A percentile compares a stretch with the other conserved stretches of the same genome.
Evolutionary conservation across 2,329 filamentous ascomycete species (phyloP).

Genomic region (Mariannaea elegans): DNA sequence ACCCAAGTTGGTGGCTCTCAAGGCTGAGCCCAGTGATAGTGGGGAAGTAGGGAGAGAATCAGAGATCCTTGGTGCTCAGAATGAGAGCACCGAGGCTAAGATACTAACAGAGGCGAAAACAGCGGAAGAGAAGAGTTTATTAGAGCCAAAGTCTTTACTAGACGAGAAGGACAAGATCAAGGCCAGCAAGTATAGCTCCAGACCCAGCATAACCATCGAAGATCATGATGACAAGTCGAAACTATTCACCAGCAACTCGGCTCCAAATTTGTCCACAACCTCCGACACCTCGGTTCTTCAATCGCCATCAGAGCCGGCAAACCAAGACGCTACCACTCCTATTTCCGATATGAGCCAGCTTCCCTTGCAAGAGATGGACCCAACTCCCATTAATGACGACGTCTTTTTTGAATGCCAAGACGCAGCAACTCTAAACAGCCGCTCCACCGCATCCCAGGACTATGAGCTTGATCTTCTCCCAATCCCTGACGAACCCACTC

Average conservation of each 20-base stretch:
- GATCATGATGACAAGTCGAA: conserved; percentile 31
- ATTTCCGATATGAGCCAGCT: conserved; percentile 28
- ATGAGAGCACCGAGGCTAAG: background rate
- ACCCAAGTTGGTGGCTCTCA: conserved; percentile 26
- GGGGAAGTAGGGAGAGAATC: conserved; percentile 3
- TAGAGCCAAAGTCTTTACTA: conserved; percentile 13
- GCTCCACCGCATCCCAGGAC: conserved; percentile 5
- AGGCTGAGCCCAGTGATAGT: conserved; percentile 5
- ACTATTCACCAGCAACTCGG: background rate
- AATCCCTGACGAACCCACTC: conserved; percentile 60
- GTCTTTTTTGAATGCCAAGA: background rate
- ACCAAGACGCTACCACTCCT: conserved; percentile 11
- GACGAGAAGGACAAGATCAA: conserved; percentile 12
- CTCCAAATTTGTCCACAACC: background rate
- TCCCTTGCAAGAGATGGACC: conserved; percentile 50
- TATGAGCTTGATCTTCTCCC: conserved; percentile 34
- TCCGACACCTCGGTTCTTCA: background rate
- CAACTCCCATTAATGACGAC: conserved; percentile 45
- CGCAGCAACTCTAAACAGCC: background rate
- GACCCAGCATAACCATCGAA: conserved; percentile 32
- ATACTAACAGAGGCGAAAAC: background rate
- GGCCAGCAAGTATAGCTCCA: conserved; percentile 14
- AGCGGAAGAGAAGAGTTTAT: background rate
- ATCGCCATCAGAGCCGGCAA: background rate
- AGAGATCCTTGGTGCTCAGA: conserved; percentile 6